phyloP scores from a whole-genome alignment of 768 basidiomycete genomes.

The Podaxis pistillaris region DNA sequence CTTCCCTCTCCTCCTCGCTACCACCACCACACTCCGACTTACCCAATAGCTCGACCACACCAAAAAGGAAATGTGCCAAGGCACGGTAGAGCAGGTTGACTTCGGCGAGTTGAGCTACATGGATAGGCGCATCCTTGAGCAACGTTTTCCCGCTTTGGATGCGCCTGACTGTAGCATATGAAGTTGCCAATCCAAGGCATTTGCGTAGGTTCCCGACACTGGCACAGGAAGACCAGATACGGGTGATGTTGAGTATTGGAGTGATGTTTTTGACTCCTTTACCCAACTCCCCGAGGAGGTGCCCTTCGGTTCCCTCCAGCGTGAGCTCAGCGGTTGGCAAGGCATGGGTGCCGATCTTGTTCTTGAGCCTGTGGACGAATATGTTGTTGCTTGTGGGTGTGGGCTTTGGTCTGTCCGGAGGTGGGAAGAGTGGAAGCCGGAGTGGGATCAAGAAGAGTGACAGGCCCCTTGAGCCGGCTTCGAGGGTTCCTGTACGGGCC shows the following conservation, averaged over 20 bases:
- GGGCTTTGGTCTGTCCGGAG: conserved; percentile 37
- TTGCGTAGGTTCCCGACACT: conserved; percentile 59
- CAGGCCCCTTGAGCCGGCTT: conserved; percentile 60
- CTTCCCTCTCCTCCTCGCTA: conserved; percentile 31
- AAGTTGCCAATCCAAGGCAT: conserved; percentile 61
- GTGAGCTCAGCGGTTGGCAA: conserved; percentile 77
- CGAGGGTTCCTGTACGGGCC: conserved; percentile 61
- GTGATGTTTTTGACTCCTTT: conserved; percentile 67
- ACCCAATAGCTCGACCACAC: conserved; percentile 56
- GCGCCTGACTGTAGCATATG: conserved; percentile 59
- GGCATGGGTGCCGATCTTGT: conserved; percentile 74
- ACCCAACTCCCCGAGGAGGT: conserved; percentile 57
- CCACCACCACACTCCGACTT: conserved; percentile 52
- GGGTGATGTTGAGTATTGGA: conserved; percentile 76
- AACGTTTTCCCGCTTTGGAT: conserved; percentile 51
- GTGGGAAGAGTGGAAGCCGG: conserved; percentile 48
- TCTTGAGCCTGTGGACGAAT: conserved; percentile 69
- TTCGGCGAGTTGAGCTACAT: conserved; percentile 63
- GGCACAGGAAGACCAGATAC: conserved; percentile 59
- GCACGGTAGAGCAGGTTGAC: conserved; percentile 65
- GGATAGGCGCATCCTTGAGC: conserved; percentile 54
- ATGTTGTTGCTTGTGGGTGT: conserved; percentile 62
- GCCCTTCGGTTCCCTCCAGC: conserved; percentile 56
- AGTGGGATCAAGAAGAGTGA: conserved; percentile 78
- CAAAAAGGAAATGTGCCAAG: conserved; percentile 61